Percentiles rank a stretch among this genome's conserved stretches.
phyloP scores from a whole-genome alignment of 2,329 filamentous ascomycete genomes.

The Ciborinia camelliae region DNA sequence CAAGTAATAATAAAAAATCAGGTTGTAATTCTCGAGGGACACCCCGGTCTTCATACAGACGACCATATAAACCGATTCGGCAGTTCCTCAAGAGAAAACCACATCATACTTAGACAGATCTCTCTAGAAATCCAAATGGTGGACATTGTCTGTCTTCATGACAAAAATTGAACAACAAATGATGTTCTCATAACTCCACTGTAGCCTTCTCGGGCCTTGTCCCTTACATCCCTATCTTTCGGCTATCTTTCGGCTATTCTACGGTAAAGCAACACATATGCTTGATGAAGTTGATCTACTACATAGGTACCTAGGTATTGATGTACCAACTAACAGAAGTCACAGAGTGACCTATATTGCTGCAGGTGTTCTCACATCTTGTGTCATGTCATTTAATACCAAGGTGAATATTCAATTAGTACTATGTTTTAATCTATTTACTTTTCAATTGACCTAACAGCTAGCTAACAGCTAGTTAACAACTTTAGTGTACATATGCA shows the following conservation, averaged over 20 bases:
- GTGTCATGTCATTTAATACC: neutral
- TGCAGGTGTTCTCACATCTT: neutral
- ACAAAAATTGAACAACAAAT: conserved; percentile 5
- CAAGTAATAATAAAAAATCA: conserved; percentile 9
- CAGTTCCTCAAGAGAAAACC: neutral
- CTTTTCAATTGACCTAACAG: neutral
- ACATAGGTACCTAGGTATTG: neutral
- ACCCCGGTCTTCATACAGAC: neutral
- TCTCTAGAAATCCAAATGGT: neutral
- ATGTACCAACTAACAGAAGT: neutral
- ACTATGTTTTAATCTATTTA: neutral
- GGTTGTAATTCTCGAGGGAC: neutral
- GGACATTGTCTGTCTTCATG: neutral
- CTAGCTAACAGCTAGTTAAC: too few species aligned
- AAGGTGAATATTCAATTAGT: neutral
- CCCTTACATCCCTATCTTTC: conserved; percentile 7
- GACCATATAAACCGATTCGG: neutral
- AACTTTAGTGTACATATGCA: conserved; percentile 7
- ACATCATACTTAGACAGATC: neutral
- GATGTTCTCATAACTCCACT: neutral
- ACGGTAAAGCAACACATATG: neutral
- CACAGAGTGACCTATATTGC: conserved; percentile 1
- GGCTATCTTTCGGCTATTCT: conserved; percentile 7
- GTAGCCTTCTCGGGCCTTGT: conserved; percentile 10
- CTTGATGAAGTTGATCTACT: too few species aligned